Base-by-base conservation (phyloP, 257 asterid species). In the Fraxinus cuspidata region DNA sequence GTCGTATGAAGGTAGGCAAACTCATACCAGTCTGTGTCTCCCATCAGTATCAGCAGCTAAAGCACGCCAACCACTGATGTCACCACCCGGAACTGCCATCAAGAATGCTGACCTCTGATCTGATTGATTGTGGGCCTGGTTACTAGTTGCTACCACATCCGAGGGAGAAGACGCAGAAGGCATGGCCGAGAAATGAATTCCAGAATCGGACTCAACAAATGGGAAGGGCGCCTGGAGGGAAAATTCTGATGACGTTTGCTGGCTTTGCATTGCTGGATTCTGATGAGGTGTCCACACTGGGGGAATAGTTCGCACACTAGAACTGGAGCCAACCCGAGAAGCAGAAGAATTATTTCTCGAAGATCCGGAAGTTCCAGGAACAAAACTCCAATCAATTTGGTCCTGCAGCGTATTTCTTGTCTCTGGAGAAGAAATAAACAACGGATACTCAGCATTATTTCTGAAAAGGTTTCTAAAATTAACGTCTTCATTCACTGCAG, bases 1-100 rank as follows among this genome's bases (percentile, higher is more conserved):
- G 34, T 63, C n/a, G 11, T 25, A 49, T 74, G 32, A 51, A 64
- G 56, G 71, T 32, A 76, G 25, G 51, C 77, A 75, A 77, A 42
- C 49, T 83, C 23, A 80, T 83, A 89, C 92, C 89, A 92, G 84
- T 83, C 97, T 91, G 27, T 91, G 94, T 75, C 97, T 89, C 77
- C 93, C 90, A 80, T 90, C 96, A 51, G 88, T 21, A 75, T 77
- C 91, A 74, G 92, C 88, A 74, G 94, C 87, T 64, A 85, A 75
- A 74, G 94, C 88, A 83, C 85, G 94, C 95, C 90, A 85, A 58
- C 92, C 83, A 70, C 70, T 83, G 56, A 70, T 38, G 84, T 85
- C 89, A 47, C 87, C 92, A 34, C 85, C 85, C 15, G 88, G 77
- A n/a, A 72, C 79, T 40, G 83, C 92, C 80, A 87, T 81, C 81